These are phyloP conservation scores for Arthrobotrys sphaeroides DNA, from an alignment of 2,329 filamentous ascomycete species.

Conservation along the genomic window DNA sequence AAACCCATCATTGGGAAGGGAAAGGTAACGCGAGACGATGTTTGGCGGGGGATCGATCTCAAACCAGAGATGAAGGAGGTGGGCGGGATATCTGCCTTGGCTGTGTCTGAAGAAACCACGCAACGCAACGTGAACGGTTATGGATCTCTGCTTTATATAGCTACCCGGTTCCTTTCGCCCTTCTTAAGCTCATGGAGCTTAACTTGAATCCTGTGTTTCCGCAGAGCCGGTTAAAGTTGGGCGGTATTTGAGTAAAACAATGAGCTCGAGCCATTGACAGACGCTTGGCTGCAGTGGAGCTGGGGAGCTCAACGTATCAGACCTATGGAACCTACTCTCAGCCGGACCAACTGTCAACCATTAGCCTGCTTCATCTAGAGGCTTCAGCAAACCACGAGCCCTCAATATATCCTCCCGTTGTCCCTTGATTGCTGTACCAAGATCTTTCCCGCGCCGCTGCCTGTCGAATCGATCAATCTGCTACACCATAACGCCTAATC, in stretches of 20 bases:
- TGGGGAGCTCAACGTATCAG: not conserved
- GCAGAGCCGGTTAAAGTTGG: not conserved
- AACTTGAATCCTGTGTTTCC: constrained; percentile 15
- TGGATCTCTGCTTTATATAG: constrained; percentile 1
- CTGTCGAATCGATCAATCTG: not conserved
- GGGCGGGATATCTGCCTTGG: constrained; percentile 7
- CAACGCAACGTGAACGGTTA: constrained; percentile 15
- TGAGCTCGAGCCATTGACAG: not conserved
- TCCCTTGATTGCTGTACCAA: not conserved
- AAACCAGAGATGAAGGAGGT: constrained; percentile 41
- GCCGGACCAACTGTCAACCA: not conserved
- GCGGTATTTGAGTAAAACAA: not conserved
- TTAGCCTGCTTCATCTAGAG: constrained; percentile 13
- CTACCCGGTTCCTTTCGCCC: constrained; percentile 1
- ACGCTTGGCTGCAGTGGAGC: not conserved
- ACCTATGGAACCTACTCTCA: not conserved
- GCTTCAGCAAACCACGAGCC: not conserved
- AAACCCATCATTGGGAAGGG: constrained; percentile 30
- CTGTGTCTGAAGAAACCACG: constrained; percentile 26
- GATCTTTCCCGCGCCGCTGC: not conserved
- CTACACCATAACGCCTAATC: not conserved
- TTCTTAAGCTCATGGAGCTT: not conserved
- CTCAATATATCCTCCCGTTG: constrained; percentile 9
- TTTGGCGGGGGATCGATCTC: constrained; percentile 17
- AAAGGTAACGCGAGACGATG: constrained; percentile 51